A percentile compares a stretch with the other conserved stretches of the same genome.
These are phyloP conservation scores for Austroboletus niveus DNA, from an alignment of 1,284 basidiomycete genomes.

Conservation along the genomic window DNA sequence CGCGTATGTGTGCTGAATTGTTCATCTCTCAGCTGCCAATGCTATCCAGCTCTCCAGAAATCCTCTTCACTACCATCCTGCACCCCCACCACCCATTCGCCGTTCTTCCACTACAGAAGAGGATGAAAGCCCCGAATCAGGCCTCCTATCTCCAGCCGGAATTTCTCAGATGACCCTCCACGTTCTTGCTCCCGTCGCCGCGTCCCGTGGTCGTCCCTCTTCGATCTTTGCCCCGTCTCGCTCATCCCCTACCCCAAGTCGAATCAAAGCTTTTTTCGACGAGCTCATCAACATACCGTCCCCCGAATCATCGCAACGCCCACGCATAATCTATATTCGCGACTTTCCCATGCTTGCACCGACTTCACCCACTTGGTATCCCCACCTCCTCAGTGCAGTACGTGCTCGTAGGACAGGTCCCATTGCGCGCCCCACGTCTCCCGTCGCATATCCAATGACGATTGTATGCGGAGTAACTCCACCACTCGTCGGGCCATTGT, in stretches of 20 bases:
- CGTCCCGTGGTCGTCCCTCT: conserved; percentile 41
- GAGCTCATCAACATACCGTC: conserved; percentile 64
- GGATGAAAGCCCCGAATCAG: conserved; percentile 35
- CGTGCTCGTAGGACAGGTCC: conserved; percentile 66
- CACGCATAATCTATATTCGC: conserved; percentile 81
- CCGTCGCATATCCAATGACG: conserved; percentile 66
- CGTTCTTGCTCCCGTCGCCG: conserved; percentile 48
- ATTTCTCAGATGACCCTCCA: conserved; percentile 61
- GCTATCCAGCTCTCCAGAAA: conserved; percentile 67
- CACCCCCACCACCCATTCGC: conserved; percentile 28
- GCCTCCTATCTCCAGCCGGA: conserved; percentile 29
- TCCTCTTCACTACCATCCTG: conserved; percentile 63
- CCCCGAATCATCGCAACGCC: conserved; percentile 35
- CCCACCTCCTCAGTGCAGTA: conserved; percentile 72
- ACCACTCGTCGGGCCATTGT: conserved; percentile 42
- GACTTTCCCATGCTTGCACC: conserved; percentile 75
- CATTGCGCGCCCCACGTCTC: conserved; percentile 52
- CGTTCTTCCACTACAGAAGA: conserved; percentile 50
- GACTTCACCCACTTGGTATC: conserved; percentile 77
- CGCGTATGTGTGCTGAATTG: conserved; percentile 8
- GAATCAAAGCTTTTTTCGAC: conserved; percentile 70
- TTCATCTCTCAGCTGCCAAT: conserved; percentile 48
- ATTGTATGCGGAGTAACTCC: conserved; percentile 85
- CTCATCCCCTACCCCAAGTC: conserved; percentile 44
- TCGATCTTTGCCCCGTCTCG: conserved; percentile 42